Evolutionary conservation across 2,329 filamentous ascomycete genomes (phyloP).

Genomic region (Aspergillus caelatus): DNA sequence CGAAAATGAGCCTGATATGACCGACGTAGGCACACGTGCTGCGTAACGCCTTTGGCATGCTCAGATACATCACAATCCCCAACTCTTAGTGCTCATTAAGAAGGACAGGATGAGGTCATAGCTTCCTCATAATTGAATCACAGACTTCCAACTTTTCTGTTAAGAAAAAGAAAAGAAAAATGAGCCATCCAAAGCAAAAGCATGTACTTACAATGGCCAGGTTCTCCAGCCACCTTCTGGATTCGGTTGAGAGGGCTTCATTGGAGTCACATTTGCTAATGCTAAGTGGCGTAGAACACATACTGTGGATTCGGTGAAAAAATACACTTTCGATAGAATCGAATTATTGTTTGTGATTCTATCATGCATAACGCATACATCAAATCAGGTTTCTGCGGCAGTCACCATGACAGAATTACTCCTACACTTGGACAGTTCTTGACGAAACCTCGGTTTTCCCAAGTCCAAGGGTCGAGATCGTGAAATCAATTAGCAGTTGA

Average conservation of each 20-base stretch:
- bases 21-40: background rate
- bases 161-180: background rate
- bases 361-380: background rate
- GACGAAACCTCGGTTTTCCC: background rate
- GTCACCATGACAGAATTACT: background rate
- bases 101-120: background rate
- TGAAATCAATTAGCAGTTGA: background rate
- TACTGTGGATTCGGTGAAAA: background rate
- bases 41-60: background rate
- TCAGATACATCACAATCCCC: background rate
- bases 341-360: background rate
- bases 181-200: background rate
- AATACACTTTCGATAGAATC: background rate
- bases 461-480: background rate
- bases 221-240: background rate
- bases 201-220: background rate
- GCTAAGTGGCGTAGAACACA: background rate
- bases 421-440: background rate
- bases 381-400: background rate
- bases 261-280: background rate
- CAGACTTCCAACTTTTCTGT: background rate
- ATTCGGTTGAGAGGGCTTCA: background rate
- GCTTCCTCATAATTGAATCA: background rate
- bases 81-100: background rate
- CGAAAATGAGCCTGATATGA: background rate